Percentiles rank a stretch among this genome's conserved stretches.
These are phyloP conservation scores for Vanrija humicola DNA, from an alignment of 1,284 basidiomycete genomes.

Conservation along the genomic window DNA sequence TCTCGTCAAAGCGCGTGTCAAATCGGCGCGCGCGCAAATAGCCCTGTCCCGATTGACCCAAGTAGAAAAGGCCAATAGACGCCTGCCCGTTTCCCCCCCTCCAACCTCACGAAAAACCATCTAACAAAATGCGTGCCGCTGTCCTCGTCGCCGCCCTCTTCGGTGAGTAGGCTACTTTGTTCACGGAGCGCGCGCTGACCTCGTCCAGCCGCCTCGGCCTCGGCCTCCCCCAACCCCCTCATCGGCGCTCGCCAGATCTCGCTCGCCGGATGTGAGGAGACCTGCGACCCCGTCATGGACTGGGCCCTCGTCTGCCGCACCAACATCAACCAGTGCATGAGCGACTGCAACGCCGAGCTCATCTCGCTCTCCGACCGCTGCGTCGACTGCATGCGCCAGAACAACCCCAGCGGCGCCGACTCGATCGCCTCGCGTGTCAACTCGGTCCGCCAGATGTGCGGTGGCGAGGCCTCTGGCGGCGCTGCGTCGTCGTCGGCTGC, in stretches of 20 bases:
- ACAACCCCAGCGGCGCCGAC: slow-evolving; percentile 7
- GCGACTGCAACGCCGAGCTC: slow-evolving; percentile 15
- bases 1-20: no score
- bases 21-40: no score
- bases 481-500: background rate
- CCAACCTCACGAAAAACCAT: background rate
- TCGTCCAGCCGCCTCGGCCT: slow-evolving; percentile 6
- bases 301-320: slow-evolving; percentile 16
- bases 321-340: slow-evolving; percentile 14
- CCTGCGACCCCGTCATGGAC: slow-evolving; percentile 16
- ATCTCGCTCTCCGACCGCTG: slow-evolving; percentile 7
- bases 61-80: no score
- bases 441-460: slow-evolving; percentile 13
- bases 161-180: slow-evolving; percentile 2
- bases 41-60: no score
- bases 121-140: slow-evolving; percentile 6
- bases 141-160: slow-evolving; percentile 8
- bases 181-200: background rate
- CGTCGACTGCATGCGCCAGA: slow-evolving; percentile 9
- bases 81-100: background rate
- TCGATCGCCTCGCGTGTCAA: slow-evolving; percentile 6
- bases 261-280: slow-evolving; percentile 12
- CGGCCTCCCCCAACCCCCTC: background rate
- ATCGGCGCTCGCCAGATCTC: slow-evolving; percentile 5
- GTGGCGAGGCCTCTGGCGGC: background rate